These are phyloP conservation scores for Kwoniella mangroviensis DNA, from an alignment of 768 basidiomycete genomes.

Conservation along the genomic window DNA sequence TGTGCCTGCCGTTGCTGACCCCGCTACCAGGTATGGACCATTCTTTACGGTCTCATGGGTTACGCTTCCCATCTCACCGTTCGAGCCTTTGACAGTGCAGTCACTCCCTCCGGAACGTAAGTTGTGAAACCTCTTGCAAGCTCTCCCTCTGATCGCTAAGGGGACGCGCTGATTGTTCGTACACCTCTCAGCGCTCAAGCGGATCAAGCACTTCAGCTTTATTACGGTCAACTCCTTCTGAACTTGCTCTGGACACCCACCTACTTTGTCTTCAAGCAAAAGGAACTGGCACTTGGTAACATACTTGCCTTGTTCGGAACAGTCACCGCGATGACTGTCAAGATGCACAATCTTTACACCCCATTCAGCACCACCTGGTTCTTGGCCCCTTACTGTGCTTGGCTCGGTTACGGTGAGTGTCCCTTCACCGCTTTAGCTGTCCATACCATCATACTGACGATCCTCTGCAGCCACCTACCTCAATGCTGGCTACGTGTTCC, in stretches of 20 bases:
- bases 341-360: conserved; percentile 61
- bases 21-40: conserved; percentile 33
- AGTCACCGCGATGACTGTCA: conserved; percentile 68
- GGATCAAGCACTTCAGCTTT: conserved; percentile 63
- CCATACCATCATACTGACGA: neutral
- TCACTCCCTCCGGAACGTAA: conserved; percentile 61
- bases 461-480: conserved; percentile 66
- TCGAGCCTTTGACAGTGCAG: conserved; percentile 63
- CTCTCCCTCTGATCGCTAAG: too few species aligned
- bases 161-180: neutral
- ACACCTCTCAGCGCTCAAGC: conserved; percentile 59
- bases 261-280: conserved; percentile 64
- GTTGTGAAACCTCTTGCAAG: conserved; percentile 7
- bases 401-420: conserved; percentile 64
- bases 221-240: conserved; percentile 63
- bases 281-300: conserved; percentile 65
- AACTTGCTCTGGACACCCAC: conserved; percentile 62
- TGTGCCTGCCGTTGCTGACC: conserved; percentile 51
- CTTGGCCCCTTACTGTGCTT: conserved; percentile 70
- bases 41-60: conserved; percentile 62
- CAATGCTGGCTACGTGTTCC: conserved; percentile 68
- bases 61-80: conserved; percentile 70
- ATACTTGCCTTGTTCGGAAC: conserved; percentile 64
- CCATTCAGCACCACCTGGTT: conserved; percentile 63
- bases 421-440: too few species aligned